phyloP scores from a whole-genome alignment of 768 basidiomycete genomes.

The Leccinum incarnatum region DNA sequence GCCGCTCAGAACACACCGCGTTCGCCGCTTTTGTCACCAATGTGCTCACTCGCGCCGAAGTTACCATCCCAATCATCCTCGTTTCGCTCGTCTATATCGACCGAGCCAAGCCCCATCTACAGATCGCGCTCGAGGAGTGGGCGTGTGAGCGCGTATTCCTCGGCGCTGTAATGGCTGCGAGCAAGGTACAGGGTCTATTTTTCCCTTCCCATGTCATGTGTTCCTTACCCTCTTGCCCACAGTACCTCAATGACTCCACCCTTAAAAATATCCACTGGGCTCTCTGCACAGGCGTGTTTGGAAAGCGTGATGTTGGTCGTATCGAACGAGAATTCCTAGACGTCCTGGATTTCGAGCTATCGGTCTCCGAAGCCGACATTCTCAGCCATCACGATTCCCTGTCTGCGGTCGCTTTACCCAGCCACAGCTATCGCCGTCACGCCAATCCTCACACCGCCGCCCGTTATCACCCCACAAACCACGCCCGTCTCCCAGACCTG shows the following conservation, averaged over 20 bases:
- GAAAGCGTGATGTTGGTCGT: slow-evolving; percentile 75
- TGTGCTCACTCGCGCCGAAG: slow-evolving; percentile 71
- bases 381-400: slow-evolving; percentile 43
- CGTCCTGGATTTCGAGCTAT: slow-evolving; percentile 74
- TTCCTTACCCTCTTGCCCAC: slow-evolving; percentile 5
- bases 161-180: slow-evolving; percentile 83
- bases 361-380: slow-evolving; percentile 61
- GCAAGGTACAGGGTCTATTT: slow-evolving; percentile 53
- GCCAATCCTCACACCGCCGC: slow-evolving; percentile 22
- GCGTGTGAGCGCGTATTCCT: slow-evolving; percentile 89
- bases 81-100: slow-evolving; percentile 74
- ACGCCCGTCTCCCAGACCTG: slow-evolving; percentile 39
- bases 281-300: slow-evolving; percentile 78
- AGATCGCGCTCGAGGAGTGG: slow-evolving; percentile 81
- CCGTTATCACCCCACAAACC: slow-evolving; percentile 18
- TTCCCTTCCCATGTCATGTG: slow-evolving; percentile 18
- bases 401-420: slow-evolving; percentile 27
- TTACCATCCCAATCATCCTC: slow-evolving; percentile 66
- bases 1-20: slow-evolving; percentile 50
- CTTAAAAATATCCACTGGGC: slow-evolving; percentile 92
- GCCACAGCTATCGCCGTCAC: slow-evolving; percentile 27
- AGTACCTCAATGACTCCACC: slow-evolving; percentile 87
- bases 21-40: slow-evolving; percentile 66
- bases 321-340: slow-evolving; percentile 82
- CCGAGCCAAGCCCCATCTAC: slow-evolving; percentile 73